Percentiles rank a stretch among this genome's conserved stretches.
phyloP scores from a whole-genome alignment of 352 stramenopile species.

The Phytophthora sp. region DNA sequence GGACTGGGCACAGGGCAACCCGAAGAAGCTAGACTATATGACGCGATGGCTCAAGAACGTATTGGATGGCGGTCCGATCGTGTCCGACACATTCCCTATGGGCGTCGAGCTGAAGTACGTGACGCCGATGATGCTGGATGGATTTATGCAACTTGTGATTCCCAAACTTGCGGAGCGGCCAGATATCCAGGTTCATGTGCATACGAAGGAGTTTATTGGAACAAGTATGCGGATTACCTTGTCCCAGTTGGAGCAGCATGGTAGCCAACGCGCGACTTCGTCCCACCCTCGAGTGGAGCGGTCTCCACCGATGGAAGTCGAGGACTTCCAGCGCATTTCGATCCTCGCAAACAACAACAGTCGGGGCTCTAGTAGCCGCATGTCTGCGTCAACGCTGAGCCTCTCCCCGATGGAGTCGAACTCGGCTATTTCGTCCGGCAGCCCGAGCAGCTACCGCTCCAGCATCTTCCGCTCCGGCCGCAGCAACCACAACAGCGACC shows the following conservation, averaged over 20 bases:
- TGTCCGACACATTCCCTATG: conserved; percentile 89
- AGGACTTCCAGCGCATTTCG: conserved; percentile 76
- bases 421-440: conserved; percentile 46
- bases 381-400: conserved; percentile 61
- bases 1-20: conserved; percentile 89
- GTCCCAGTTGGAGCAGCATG: conserved; percentile 56
- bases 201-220: conserved; percentile 91
- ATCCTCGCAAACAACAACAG: conserved; percentile 55
- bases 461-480: conserved; percentile 62
- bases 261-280: neutral
- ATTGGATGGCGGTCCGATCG: conserved; percentile 81
- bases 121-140: conserved; percentile 91
- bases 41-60: conserved; percentile 90
- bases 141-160: conserved; percentile 91
- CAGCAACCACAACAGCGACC: conserved; percentile 37
- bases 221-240: conserved; percentile 91
- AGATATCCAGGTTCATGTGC: conserved; percentile 88
- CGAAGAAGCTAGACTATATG: conserved; percentile 93
- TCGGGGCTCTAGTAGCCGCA: conserved; percentile 41
- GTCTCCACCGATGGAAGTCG: conserved; percentile 52
- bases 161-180: conserved; percentile 84
- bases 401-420: conserved; percentile 54
- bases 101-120: conserved; percentile 90
- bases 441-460: conserved; percentile 45
- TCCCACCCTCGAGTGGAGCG: conserved; percentile 37